Evolutionary conservation across 78 protist species (phyloP).

Genomic region (Creolimax fragrantissima): DNA sequence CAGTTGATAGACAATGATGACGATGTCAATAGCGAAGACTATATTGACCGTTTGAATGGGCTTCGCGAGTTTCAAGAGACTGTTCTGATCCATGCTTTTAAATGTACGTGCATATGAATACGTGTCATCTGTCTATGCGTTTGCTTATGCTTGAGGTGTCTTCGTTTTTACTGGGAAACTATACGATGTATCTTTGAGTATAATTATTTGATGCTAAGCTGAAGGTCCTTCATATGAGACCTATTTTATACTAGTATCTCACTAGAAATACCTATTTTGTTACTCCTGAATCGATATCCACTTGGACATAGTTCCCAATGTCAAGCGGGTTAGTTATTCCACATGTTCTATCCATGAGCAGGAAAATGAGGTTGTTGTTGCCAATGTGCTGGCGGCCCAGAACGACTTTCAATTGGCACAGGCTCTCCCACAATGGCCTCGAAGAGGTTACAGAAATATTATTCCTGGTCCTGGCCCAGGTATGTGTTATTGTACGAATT

Average conservation of each 20-base stretch:
- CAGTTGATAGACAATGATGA: not conserved
- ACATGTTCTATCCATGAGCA: constrained; percentile 47
- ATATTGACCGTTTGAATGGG: not conserved
- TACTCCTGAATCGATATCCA: no score
- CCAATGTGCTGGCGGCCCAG: not conserved
- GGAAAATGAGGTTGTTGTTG: constrained; percentile 60
- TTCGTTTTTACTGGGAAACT: no score
- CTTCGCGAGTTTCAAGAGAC: not conserved
- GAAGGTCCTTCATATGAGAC: no score
- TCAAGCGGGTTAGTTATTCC: constrained; percentile 25
- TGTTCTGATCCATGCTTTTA: not conserved
- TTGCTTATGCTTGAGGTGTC: not conserved
- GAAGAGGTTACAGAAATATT: not conserved
- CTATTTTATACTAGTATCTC: no score
- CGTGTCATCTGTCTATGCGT: not conserved
- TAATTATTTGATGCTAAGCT: no score
- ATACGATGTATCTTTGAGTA: no score
- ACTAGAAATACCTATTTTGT: no score
- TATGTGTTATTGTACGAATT: not conserved
- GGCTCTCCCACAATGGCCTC: not conserved
- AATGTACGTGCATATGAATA: not conserved
- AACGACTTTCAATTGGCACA: not conserved
- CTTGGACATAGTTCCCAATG: constrained; percentile 25
- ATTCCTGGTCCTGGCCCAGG: not conserved
- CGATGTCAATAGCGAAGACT: not conserved